Conservation (phyloP, 75 land plant species). For the Cupressus sempervirens region DNA sequence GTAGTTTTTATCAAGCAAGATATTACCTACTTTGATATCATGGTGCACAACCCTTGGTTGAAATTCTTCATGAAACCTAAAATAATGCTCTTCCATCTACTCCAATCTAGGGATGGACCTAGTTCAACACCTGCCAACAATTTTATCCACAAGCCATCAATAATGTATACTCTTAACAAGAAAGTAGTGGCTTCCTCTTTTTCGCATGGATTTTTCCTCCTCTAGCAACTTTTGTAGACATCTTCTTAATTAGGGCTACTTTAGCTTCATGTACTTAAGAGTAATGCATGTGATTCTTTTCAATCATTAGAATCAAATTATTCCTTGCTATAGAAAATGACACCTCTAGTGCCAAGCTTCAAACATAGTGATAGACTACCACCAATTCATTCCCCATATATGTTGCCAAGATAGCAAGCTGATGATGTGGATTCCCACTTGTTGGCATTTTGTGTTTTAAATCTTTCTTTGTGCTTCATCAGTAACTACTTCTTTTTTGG, state of each 20-base stretch:
- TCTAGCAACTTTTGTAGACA: no score
- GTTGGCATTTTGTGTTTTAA: no score
- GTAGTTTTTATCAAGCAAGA: slow-evolving; percentile 68
- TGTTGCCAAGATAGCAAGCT: slow-evolving; percentile 89
- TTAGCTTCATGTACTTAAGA: no score
- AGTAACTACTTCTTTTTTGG: no score
- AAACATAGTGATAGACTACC: slow-evolving; percentile 77
- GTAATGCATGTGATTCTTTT: slow-evolving; percentile 60
- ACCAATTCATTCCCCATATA: slow-evolving; percentile 76
- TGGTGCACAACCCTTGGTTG: slow-evolving; percentile 64
- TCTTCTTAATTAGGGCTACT: no score
- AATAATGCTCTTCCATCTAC: slow-evolving; percentile 39
- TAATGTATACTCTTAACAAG: no score
- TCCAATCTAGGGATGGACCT: slow-evolving; percentile 32
- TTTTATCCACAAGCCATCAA: no score
- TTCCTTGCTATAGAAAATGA: slow-evolving; percentile 84
- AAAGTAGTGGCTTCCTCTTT: no score
- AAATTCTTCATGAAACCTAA: slow-evolving; percentile 84
- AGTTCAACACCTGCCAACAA: neutral
- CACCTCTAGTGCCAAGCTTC: slow-evolving; percentile 79
- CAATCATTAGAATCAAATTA: slow-evolving; percentile 80
- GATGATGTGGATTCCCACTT: slow-evolving; percentile 93
- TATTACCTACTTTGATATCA: slow-evolving; percentile 87
- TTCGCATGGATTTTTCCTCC: no score
- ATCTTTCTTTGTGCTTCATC: no score